Evolutionary conservation across 1,139 yeast species (phyloP).

Genomic region (Yamadazyma atmosphaerica): DNA sequence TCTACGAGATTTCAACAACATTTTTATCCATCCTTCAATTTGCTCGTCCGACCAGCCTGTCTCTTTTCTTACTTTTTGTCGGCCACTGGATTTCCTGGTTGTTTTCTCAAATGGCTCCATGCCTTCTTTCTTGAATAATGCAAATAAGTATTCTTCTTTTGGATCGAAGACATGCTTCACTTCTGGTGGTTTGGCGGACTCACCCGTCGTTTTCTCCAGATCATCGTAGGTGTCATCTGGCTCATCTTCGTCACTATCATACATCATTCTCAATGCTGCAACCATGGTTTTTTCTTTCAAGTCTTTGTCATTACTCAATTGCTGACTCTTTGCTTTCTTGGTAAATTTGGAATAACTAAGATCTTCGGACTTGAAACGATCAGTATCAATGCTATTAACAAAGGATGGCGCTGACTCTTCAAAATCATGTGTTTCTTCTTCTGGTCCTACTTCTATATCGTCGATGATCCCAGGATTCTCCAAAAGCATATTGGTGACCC

Average conservation of each 20-base stretch:
- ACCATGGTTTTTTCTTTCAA: slow-evolving; percentile 57
- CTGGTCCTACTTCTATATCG: slow-evolving; percentile 17
- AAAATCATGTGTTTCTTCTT: slow-evolving; percentile 5
- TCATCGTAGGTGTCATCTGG: slow-evolving; percentile 86
- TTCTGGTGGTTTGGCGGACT: slow-evolving; percentile 7
- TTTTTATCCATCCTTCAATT: slow-evolving; percentile 89
- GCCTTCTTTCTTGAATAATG: slow-evolving; percentile 53
- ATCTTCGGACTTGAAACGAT: slow-evolving; percentile 1
- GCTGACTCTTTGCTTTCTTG: slow-evolving; percentile 6
- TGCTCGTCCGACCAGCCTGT: slow-evolving; percentile 85
- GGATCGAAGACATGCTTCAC: slow-evolving; percentile 9
- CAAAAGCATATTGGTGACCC: slow-evolving; percentile 56
- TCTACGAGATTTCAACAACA: slow-evolving; percentile 65
- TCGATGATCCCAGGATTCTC: slow-evolving; percentile 55
- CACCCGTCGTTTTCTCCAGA: slow-evolving; percentile 44
- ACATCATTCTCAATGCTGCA: slow-evolving; percentile 63
- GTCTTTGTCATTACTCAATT: slow-evolving; percentile 11
- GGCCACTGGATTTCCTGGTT: slow-evolving; percentile 49
- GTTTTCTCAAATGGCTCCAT: slow-evolving; percentile 46
- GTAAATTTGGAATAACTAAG: slow-evolving; percentile 6
- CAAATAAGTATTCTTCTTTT: slow-evolving; percentile 53
- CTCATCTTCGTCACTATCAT: slow-evolving; percentile 76
- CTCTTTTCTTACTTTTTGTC: slow-evolving; percentile 52
- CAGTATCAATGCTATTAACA: too few relatives aligned
- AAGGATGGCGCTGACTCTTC: neutral